Percentiles rank a stretch among this genome's conserved stretches.
Evolutionary conservation across 2,329 filamentous ascomycete species (phyloP).

Genomic region (Epichloe sp.): DNA sequence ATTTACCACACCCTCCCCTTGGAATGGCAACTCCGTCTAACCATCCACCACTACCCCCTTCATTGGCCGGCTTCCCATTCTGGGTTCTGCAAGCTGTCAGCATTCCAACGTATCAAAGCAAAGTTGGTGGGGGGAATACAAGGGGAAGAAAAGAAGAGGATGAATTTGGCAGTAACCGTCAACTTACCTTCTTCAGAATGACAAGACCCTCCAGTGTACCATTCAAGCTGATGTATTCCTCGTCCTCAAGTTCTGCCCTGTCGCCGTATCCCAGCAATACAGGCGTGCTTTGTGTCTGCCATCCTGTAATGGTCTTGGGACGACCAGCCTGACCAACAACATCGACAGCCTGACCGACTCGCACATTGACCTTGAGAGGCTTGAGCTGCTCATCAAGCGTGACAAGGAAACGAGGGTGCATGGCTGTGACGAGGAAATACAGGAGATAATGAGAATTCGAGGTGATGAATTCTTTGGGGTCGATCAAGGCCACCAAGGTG

Average conservation of each 20-base stretch:
- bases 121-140: no score
- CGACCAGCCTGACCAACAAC: conserved; percentile 94
- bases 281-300: conserved; percentile 99
- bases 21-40: not conserved
- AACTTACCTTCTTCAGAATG: conserved; percentile 84
- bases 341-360: conserved; percentile 94
- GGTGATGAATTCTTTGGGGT: conserved; percentile 74
- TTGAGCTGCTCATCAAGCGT: conserved; percentile 91
- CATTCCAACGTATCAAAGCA: not conserved
- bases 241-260: conserved; percentile 90
- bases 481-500: conserved; percentile 85
- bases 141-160: not conserved
- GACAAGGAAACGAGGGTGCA: conserved; percentile 92
- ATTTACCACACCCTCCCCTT: not conserved
- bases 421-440: conserved; percentile 92
- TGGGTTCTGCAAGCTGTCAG: conserved; percentile 22
- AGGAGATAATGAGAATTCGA: conserved; percentile 73
- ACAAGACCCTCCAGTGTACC: conserved; percentile 89
- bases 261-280: conserved; percentile 91
- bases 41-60: conserved; percentile 5
- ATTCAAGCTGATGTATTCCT: conserved; percentile 88
- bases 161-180: not conserved
- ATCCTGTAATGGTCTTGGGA: conserved; percentile 97
- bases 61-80: conserved; percentile 28
- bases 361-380: conserved; percentile 88